phyloP scores from a whole-genome alignment of 495 filamentous ascomycete genomes.

The Annulohypoxylon nitens region DNA sequence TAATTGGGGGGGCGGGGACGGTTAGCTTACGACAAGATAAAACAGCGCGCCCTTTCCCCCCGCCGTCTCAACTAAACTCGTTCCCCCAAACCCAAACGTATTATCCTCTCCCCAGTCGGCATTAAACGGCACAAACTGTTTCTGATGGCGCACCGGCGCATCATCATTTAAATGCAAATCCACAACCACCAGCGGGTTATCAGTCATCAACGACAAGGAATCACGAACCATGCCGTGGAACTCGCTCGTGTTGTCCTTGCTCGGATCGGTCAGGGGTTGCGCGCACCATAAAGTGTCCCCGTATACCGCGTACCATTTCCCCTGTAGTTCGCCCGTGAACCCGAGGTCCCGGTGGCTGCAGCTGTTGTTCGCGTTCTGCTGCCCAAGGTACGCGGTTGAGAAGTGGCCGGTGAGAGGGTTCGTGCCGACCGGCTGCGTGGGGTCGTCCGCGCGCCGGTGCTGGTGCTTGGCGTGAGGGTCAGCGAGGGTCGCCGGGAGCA shows the following conservation, averaged over 20 bases:
- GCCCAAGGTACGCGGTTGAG: conserved; percentile 48
- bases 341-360: conserved; percentile 58
- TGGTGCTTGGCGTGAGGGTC: background rate
- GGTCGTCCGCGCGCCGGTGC: conserved; percentile 39
- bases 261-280: conserved; percentile 47
- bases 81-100: conserved; percentile 53
- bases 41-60: conserved; percentile 45
- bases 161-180: conserved; percentile 52
- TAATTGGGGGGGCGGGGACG: background rate
- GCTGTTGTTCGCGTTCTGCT: conserved; percentile 54
- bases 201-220: conserved; percentile 48
- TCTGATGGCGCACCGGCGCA: conserved; percentile 48
- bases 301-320: conserved; percentile 56
- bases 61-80: conserved; percentile 52
- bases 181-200: conserved; percentile 50
- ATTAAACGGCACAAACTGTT: conserved; percentile 53
- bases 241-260: conserved; percentile 36
- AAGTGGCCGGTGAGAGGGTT: conserved; percentile 46
- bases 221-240: conserved; percentile 58
- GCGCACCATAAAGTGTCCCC: conserved; percentile 57
- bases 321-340: conserved; percentile 54
- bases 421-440: conserved; percentile 52
- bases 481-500: conserved; percentile 8
- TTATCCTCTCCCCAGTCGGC: conserved; percentile 52
- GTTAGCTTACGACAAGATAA: conserved; percentile 48